A percentile compares a stretch with the other conserved stretches of the same genome.
Evolutionary conservation across 1,284 basidiomycete genomes (phyloP).

Genomic region (Boletus smithii): DNA sequence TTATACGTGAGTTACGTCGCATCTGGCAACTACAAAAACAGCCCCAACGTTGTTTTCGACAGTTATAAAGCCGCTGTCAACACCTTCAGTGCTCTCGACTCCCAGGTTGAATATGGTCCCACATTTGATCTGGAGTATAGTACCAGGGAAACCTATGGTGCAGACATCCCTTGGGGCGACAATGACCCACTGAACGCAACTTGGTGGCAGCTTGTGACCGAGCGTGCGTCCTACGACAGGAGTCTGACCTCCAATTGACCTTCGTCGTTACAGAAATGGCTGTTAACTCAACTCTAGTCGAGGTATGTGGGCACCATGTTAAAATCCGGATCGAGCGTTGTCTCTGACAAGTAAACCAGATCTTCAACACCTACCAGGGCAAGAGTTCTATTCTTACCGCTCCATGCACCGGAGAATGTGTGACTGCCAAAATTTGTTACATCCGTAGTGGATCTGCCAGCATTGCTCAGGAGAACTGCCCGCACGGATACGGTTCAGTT

Average conservation of each 20-base stretch:
- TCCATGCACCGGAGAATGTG: conserved; percentile 61
- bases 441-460: conserved; percentile 69
- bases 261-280: conserved; percentile 57
- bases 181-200: conserved; percentile 77
- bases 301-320: conserved; percentile 38
- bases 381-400: conserved; percentile 57
- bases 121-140: conserved; percentile 69
- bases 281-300: conserved; percentile 52
- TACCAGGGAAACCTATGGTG: conserved; percentile 66
- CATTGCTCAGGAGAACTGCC: conserved; percentile 58
- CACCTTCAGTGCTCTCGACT: conserved; percentile 52
- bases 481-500: conserved; percentile 62
- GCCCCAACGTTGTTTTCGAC: background rate
- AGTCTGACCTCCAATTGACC: background rate
- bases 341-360: conserved; percentile 35
- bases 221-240: conserved; percentile 44
- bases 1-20: conserved; percentile 52
- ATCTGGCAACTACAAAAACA: background rate
- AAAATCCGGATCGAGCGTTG: background rate
- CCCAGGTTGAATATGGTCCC: conserved; percentile 57
- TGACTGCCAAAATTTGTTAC: conserved; percentile 72
- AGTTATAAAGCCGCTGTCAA: conserved; percentile 67
- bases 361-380: conserved; percentile 70
- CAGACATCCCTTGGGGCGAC: conserved; percentile 59
- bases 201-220: conserved; percentile 81